Evolutionary conservation across 139 green algal genomes (phyloP), one percentile per base, ranked within the genome.

Genomic region (Coelastrella sp.): DNA sequence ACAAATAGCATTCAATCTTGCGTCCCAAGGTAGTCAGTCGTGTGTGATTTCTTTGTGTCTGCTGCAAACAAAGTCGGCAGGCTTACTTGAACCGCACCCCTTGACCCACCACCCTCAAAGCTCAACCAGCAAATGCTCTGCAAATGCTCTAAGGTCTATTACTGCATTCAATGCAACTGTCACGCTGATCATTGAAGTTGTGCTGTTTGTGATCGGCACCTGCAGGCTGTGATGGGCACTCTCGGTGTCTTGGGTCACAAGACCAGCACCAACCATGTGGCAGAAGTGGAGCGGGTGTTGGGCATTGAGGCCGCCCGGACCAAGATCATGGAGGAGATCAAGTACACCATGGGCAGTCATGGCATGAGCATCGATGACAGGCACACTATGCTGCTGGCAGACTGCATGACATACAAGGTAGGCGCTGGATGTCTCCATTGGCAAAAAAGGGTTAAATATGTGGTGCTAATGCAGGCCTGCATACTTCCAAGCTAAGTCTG

Each of bases 331-430:
- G 92, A 89, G 1, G 96, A 99, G 94, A 99, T 99, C 91, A 91
- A 97, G 56, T 95, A 97, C 92, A 98, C 96, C 59, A 99, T 99
- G 97, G 90, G 87, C 7, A 83, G 79, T 7, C 97, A 99, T 93
- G 97, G 98, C 93, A 99, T 99, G 97, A 93, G 89, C 87, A 99
- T 99, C 84, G 98, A 99, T 93, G 83, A 94, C 20, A 93, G 98
- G 7, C 98, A 99, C 95, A 98, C 93, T 75, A 99, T 99, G 97
- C 94, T 99, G 84, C 95, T 99, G 68, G 97, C 98, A 0, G 98
- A 99, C 94, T 98, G 97, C 92, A 99, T 99, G 98, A 98, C 97
- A 6, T 99, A 98, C 95, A 99, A 99, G 95, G 95, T 94, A 82
- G 0, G 89, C n/a, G 65, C 63, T 12, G 35, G 3, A 1, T 49